Percentiles rank a stretch among this genome's conserved stretches.
Evolutionary conservation across 2,329 filamentous ascomycete species (phyloP).

Genomic region (Periconia macrospinosa): DNA sequence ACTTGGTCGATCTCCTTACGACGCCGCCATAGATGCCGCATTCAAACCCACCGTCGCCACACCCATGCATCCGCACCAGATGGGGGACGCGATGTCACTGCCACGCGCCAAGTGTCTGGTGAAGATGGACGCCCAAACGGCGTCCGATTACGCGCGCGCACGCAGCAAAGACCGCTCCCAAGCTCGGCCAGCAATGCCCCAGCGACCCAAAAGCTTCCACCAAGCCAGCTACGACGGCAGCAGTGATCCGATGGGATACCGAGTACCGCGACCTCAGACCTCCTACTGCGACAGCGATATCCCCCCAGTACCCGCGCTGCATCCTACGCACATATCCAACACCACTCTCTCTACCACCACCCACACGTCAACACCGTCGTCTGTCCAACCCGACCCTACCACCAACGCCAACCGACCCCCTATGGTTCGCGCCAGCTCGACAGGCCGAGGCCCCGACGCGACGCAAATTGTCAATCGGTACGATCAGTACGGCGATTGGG

Average conservation of each 20-base stretch:
- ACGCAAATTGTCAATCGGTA: constrained; percentile 20
- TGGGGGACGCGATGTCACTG: constrained; percentile 30
- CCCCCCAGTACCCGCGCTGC: constrained; percentile 27
- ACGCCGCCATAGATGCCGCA: constrained; percentile 38
- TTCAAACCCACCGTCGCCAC: constrained; percentile 19
- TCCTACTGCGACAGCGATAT: constrained; percentile 14
- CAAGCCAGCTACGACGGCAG: constrained; percentile 20
- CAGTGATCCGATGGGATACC: constrained; percentile 4
- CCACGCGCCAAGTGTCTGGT: constrained; percentile 33
- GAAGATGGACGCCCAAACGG: constrained; percentile 39
- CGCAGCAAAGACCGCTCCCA: constrained; percentile 37
- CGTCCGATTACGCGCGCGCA: constrained; percentile 38
- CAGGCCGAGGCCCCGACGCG: constrained; percentile 20
- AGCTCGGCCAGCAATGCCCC: constrained; percentile 18
- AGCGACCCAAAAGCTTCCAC: constrained; percentile 32
- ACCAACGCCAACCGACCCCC: background rate
- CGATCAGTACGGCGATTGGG: constrained; percentile 10
- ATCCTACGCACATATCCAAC: background rate
- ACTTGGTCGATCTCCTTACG: constrained; percentile 49
- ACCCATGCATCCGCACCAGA: constrained; percentile 40
- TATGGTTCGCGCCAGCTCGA: constrained; percentile 11
- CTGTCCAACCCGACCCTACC: too few relatives aligned
- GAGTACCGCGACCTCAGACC: background rate
- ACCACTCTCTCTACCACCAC: background rate
- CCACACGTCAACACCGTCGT: too few relatives aligned